Base-by-base conservation (phyloP, 768 basidiomycete genomes). In the Tylopilus vinaceipallidus region DNA sequence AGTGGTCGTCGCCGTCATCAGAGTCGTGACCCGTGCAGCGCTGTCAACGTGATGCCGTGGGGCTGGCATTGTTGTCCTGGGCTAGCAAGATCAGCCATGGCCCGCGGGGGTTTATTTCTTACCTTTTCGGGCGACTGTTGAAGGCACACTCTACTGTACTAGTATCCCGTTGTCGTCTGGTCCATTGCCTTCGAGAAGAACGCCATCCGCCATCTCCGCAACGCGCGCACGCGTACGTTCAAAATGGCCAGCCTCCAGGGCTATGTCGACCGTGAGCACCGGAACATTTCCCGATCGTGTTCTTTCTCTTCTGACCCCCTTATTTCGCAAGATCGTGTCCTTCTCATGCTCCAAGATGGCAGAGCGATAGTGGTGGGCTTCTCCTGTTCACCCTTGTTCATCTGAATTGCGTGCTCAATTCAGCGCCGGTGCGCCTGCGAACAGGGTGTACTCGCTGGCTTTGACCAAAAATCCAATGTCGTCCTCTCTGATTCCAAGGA, bases 341-440 rank as follows among this genome's bases (percentile, higher is more conserved):
- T 95, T 51, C 84, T 98, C 65, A 84, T 98, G 56, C 85, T 98
- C 29, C 93, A 98, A 76, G 95, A 99, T 68, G 95, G 95, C 44
- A 84, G 95, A 61, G 83, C 88, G 35, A 97, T 98, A 66, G 84
- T 95, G 59, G 95, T 95, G 55, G 45, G 88, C n/a, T n/a, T 76
- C 37, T 16, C 42, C 19, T 19, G 20, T 26, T 42, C 8, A 10
- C 22, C 32, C 14, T 9, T 35, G 20, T 19, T 2, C n/a, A 37
- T 10, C 13, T n/a, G n/a, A n/a, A 13, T 22, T 29, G 8, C 26
- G 36, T 36, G 24, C 40, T 37, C 37, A 42, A 38, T 38, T 24
- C n/a, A 22, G 24, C 17, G 1, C 23, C 26, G 38, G 12, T 27
- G 14, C 32, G 11, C 36, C n/a, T 17, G 22, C 27, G 8, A 30